These are phyloP conservation scores for Aristolochia californica DNA, from an alignment of 164 flowering plant genomes.

Conservation along the genomic window DNA sequence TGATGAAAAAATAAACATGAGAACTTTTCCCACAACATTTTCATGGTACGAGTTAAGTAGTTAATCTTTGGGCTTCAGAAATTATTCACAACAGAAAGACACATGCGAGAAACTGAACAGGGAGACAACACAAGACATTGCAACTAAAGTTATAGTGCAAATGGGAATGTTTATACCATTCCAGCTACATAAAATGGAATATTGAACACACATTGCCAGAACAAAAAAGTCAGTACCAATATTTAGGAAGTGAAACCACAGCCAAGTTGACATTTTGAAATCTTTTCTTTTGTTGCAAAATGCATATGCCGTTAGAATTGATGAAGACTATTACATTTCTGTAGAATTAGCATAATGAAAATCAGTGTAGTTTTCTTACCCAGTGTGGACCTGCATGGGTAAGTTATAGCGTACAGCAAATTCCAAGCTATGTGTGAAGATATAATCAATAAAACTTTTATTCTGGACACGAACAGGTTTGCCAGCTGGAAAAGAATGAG, in stretches of 20 bases:
- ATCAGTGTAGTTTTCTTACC: slow-evolving; percentile 31
- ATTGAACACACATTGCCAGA: too few species aligned
- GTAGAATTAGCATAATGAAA: too few species aligned
- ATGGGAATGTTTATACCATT: too few species aligned
- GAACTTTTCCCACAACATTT: background rate
- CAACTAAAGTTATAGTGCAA: too few species aligned
- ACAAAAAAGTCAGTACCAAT: too few species aligned
- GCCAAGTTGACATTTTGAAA: too few species aligned
- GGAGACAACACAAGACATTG: too few species aligned
- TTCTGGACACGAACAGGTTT: slow-evolving; percentile 66
- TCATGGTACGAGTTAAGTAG: background rate
- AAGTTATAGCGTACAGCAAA: slow-evolving; percentile 50
- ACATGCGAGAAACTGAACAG: background rate
- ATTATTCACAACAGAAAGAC: background rate
- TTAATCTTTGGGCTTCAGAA: background rate
- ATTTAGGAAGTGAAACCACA: too few species aligned
- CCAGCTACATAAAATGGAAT: too few species aligned
- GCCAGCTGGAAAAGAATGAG: slow-evolving; percentile 38
- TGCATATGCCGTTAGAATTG: too few species aligned
- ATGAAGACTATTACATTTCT: too few species aligned
- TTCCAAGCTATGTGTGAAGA: slow-evolving; percentile 64
- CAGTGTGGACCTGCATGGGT: slow-evolving; percentile 94
- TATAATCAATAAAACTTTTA: slow-evolving; percentile 70
- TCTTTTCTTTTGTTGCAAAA: too few species aligned
- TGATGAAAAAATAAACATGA: slow-evolving; percentile 12